Percentiles rank a stretch among this genome's conserved stretches.
phyloP scores from a whole-genome alignment of 2,329 filamentous ascomycete genomes.

The Penicillium sclerotiorum region DNA sequence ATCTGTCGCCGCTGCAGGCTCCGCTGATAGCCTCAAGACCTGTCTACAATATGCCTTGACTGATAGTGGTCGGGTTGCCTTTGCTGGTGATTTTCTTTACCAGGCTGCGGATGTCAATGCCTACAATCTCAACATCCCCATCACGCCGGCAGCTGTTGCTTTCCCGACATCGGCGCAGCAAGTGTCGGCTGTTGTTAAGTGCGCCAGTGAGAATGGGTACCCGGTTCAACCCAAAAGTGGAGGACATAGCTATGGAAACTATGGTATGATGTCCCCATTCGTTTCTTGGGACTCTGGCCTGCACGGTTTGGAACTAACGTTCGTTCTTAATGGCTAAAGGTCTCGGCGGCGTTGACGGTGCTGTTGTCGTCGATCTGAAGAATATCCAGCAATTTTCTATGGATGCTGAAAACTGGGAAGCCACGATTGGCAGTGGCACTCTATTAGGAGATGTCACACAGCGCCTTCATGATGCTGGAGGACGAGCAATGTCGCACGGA shows the following conservation, averaged over 20 bases:
- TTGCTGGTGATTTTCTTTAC: constrained; percentile 11
- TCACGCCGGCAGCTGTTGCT: constrained; percentile 33
- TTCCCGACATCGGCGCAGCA: constrained; percentile 41
- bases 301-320: neutral
- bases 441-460: constrained; percentile 35
- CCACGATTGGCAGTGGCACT: constrained; percentile 39
- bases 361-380: constrained; percentile 33
- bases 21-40: constrained; percentile 5
- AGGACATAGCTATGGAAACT: constrained; percentile 58
- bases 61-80: constrained; percentile 9
- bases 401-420: constrained; percentile 27
- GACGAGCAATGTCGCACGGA: constrained; percentile 39
- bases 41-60: neutral
- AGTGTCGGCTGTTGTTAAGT: constrained; percentile 51
- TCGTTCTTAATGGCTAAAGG: constrained; percentile 11
- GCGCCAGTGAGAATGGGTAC: constrained; percentile 45
- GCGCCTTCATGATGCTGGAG: constrained; percentile 30
- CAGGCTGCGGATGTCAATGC: constrained; percentile 9
- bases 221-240: constrained; percentile 57
- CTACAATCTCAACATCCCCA: constrained; percentile 18
- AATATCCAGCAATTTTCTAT: constrained; percentile 36
- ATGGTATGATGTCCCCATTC: constrained; percentile 29
- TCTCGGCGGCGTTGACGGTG: constrained; percentile 35
- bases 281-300: neutral
- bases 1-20: constrained; percentile 4